Base-by-base conservation (phyloP, 2,329 filamentous ascomycete species). In the Claviceps africana region DNA sequence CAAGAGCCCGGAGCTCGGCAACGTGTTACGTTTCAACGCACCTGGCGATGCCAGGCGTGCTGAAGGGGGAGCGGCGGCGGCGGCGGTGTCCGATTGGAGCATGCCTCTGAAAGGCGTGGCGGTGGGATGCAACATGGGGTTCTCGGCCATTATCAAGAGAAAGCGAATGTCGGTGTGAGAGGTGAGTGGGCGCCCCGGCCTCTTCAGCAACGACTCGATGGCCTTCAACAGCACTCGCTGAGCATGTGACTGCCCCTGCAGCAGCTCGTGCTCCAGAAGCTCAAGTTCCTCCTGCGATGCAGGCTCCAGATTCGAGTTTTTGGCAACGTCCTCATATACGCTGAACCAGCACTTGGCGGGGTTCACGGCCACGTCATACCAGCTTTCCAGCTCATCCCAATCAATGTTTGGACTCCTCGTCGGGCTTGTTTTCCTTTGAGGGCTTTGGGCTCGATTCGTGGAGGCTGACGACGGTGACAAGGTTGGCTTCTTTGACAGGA, bases 131-230 rank as follows among this genome's bases (percentile, higher is more conserved):
- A 96, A 66, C 3, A 91, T 72, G 5, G 90, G 90, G 63, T 95
- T 95, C 19, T 81, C 80, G 39, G 93, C 66, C 25, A 94, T 71
- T 33, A 95, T 81, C 17, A 95, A 71, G 19, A 95, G 70, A 64
- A 91, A 93, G 6, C 89, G 78, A 40, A 86, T 71, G 59, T 94
- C 82, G 55, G 83, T 78, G 0, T 86, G 80, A 28, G 80, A 78
- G 47, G 73, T 77, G 49, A 95, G 65, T 6, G 79, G 78, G 33
- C 83, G 78, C 1, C 86, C 82, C 0, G 90, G 89, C 19, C 88
- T 78, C 65, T 90, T 94, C 21, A 95, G 72, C 8, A 95, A 67
- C 58, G 78, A 82, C 64, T 95, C 90, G 0, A 81, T 86, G 10
- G 83, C 82, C 65, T 90, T 94, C 25, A 95, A 70, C 8, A 95